Evolutionary conservation across 805 yeast species (phyloP).

Genomic region (Starmerella apicola): DNA sequence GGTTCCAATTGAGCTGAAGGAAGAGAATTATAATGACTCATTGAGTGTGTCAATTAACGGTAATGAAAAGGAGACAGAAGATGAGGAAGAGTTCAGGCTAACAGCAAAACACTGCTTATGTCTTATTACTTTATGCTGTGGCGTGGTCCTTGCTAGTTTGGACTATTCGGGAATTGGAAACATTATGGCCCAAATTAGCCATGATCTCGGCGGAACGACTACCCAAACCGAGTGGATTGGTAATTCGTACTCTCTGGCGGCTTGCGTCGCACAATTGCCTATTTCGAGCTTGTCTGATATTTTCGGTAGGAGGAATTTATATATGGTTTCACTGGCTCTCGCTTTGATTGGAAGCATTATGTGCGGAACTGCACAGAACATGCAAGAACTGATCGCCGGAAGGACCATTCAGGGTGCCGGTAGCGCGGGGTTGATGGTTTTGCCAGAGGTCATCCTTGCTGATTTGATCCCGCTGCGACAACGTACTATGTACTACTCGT

Average conservation of each 20-base stretch:
- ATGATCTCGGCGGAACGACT: slow-evolving; percentile 20
- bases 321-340: slow-evolving; percentile 37
- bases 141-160: slow-evolving; percentile 11
- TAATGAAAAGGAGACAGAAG: too few species aligned
- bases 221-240: slow-evolving; percentile 25
- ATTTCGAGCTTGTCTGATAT: slow-evolving; percentile 21
- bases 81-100: slow-evolving; percentile 8
- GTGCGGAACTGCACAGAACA: slow-evolving; percentile 40
- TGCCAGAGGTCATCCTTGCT: slow-evolving; percentile 44
- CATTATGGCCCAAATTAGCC: slow-evolving; percentile 14
- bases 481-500: slow-evolving; percentile 25
- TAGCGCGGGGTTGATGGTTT: slow-evolving; percentile 52
- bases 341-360: slow-evolving; percentile 54
- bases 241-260: slow-evolving; percentile 22
- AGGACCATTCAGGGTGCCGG: slow-evolving; percentile 61
- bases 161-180: slow-evolving; percentile 20
- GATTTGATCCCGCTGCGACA: slow-evolving; percentile 38
- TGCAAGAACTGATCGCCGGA: slow-evolving; percentile 57
- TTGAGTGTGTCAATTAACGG: too few species aligned
- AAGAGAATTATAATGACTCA: too few species aligned
- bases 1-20: slow-evolving; percentile 1
- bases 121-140: slow-evolving; percentile 4
- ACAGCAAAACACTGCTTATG: slow-evolving; percentile 2
- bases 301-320: slow-evolving; percentile 35
- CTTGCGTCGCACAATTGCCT: slow-evolving; percentile 19